Conservation (phyloP, 805 yeast species). For the Kregervanrija pseudodelftensis region DNA sequence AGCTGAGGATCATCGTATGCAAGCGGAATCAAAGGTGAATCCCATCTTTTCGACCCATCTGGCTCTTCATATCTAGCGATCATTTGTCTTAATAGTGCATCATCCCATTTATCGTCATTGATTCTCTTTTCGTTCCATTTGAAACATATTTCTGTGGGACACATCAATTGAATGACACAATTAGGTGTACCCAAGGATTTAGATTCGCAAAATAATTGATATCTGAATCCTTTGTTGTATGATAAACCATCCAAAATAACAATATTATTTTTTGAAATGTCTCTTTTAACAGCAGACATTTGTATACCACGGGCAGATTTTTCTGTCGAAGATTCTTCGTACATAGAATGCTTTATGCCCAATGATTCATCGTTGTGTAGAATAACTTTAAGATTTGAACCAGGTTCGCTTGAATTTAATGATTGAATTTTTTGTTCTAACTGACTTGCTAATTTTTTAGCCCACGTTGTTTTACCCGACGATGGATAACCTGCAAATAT, state of each 20-base stretch:
- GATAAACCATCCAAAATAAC: slow-evolving; percentile 82
- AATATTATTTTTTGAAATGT: slow-evolving; percentile 56
- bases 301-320: slow-evolving; percentile 78
- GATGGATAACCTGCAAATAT: slow-evolving; percentile 81
- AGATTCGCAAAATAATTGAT: slow-evolving; percentile 91
- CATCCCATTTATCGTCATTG: slow-evolving; percentile 48
- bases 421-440: slow-evolving; percentile 41
- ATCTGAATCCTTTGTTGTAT: slow-evolving; percentile 92
- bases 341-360: slow-evolving; percentile 62
- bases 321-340: slow-evolving; percentile 67
- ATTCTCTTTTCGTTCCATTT: slow-evolving; percentile 47
- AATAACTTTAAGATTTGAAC: slow-evolving; percentile 51
- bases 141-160: slow-evolving; percentile 53
- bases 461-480: slow-evolving; percentile 77
- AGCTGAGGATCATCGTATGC: slow-evolving; percentile 47
- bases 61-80: slow-evolving; percentile 93
- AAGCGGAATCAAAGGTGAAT: slow-evolving; percentile 77
- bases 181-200: slow-evolving; percentile 76
- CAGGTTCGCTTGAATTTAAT: slow-evolving; percentile 37
- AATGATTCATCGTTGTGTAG: slow-evolving; percentile 73
- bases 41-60: slow-evolving; percentile 81
- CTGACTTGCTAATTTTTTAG: slow-evolving; percentile 41
- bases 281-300: slow-evolving; percentile 83
- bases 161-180: slow-evolving; percentile 73
- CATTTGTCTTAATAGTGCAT: slow-evolving; percentile 55